Evolutionary conservation across 2,329 filamentous ascomycete species (phyloP), one percentile per base, ranked within the genome.

Genomic region (Scedosporium minutisporum): DNA sequence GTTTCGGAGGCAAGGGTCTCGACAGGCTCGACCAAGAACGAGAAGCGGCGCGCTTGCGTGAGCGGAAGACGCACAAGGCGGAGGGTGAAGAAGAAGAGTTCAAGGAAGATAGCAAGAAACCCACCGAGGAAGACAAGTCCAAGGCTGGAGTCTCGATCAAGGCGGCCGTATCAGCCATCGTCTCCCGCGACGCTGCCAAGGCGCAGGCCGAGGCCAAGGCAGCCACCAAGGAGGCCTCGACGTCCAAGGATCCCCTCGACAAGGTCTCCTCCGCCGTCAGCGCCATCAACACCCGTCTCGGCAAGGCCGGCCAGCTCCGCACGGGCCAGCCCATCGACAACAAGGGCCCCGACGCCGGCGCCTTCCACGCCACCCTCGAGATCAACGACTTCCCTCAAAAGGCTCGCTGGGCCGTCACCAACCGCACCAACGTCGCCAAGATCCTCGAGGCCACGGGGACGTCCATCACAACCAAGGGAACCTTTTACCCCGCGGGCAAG

Each of bases 321-420:
- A 89, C 91, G 3, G 95, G 95, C 14, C 93, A 96, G 65, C 92
- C 95, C 6, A 96, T 97, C 72, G 95, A 99, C 78, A 99, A 99
- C 78, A 97, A 97, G 75, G 95, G 95, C 1, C 95, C 95, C 0
- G 95, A 99, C 74, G 95, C 95, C 3, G 95, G 95, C 60, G 92
- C 93, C 0, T 99, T 92, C 82, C 95, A 99, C 74, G 93, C 95
- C 16, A 97, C 93, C 3, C 82, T 99, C 65, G 95, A 97, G 75
- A 99, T 99, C 84, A 99, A 99, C 75, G 95, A 99, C 76, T 97
- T 97, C 76, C 95, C 95, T 41, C 95, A 99, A 74, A 97, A 97
- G 80, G 95, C 95, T 66, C 86, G 95, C 69, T 99, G 95, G 95
- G 93, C 92, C 10, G 95, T 99, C 77, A 99, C 95, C 46, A 99